Conservation (phyloP, 345 rosid species). For the Draba incana region DNA sequence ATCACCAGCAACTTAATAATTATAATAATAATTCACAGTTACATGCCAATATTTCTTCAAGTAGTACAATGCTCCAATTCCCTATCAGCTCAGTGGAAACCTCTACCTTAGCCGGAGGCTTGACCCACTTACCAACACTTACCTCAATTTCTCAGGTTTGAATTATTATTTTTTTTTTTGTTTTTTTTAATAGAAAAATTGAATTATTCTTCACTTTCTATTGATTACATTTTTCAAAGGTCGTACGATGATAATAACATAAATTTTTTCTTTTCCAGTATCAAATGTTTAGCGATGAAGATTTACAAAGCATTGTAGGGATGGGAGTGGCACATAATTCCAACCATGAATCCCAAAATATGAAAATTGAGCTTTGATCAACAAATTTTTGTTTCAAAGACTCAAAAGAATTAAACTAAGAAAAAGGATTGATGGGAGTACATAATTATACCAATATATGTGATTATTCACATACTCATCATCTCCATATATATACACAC, state of each 20-base stretch:
- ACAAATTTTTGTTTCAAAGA: neutral
- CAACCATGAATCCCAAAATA: slow-evolving; percentile 44
- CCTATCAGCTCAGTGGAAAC: slow-evolving; percentile 46
- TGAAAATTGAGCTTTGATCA: slow-evolving; percentile 63
- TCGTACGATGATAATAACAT: neutral
- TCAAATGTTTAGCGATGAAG: slow-evolving; percentile 66
- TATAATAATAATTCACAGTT: slow-evolving; percentile 43
- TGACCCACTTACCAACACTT: slow-evolving; percentile 54
- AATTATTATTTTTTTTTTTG: neutral
- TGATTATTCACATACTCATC: slow-evolving; percentile 35
- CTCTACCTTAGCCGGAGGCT: slow-evolving; percentile 30
- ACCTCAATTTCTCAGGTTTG: slow-evolving; percentile 54
- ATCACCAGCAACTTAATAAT: neutral
- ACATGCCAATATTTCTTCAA: slow-evolving; percentile 45
- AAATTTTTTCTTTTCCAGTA: slow-evolving; percentile 44
- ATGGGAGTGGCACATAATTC: slow-evolving; percentile 75
- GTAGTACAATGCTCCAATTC: slow-evolving; percentile 39
- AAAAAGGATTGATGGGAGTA: slow-evolving; percentile 51
- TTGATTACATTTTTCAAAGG: neutral
- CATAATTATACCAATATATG: slow-evolving; percentile 41
- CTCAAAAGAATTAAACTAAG: slow-evolving; percentile 38
- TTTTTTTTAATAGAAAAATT: no score
- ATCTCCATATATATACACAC: slow-evolving; percentile 21
- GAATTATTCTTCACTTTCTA: neutral
- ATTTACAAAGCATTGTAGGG: slow-evolving; percentile 79